phyloP scores from a whole-genome alignment of 2,329 filamentous ascomycete genomes.

The Exophiala sp. region DNA sequence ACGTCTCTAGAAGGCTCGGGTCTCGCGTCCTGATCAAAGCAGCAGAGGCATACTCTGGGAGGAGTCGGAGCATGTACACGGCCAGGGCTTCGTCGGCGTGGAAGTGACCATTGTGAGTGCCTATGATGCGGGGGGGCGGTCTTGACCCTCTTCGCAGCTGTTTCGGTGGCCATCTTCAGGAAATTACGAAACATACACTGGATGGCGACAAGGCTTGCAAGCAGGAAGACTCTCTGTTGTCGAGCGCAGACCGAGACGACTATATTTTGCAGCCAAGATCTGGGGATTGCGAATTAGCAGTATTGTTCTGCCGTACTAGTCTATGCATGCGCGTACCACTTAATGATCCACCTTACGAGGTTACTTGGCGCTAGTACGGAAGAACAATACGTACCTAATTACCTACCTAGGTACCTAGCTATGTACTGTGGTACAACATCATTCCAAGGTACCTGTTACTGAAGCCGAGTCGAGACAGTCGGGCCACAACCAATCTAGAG shows the following conservation, averaged over 20 bases:
- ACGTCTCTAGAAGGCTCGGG: conserved; percentile 66
- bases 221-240: not conserved
- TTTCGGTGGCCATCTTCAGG: conserved; percentile 59
- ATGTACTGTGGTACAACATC: too few species aligned
- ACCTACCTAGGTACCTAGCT: too few species aligned
- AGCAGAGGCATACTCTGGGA: conserved; percentile 71
- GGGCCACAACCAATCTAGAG: too few species aligned
- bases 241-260: not conserved
- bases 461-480: too few species aligned
- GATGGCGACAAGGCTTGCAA: not conserved
- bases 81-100: conserved; percentile 97
- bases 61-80: conserved; percentile 86
- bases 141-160: conserved; percentile 76
- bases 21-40: conserved; percentile 82
- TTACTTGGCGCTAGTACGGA: too few species aligned
- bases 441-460: too few species aligned
- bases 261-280: conserved; percentile 2
- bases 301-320: not conserved
- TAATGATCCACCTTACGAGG: too few species aligned
- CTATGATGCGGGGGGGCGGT: conserved; percentile 66
- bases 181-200: conserved; percentile 38
- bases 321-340: too few species aligned
- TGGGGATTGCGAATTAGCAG: not conserved
- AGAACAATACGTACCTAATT: not conserved
- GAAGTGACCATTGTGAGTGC: conserved; percentile 97